Percentiles rank a stretch among this genome's conserved stretches.
Evolutionary conservation across 768 basidiomycete genomes (phyloP).

Genomic region (Rhodotorula toruloides): DNA sequence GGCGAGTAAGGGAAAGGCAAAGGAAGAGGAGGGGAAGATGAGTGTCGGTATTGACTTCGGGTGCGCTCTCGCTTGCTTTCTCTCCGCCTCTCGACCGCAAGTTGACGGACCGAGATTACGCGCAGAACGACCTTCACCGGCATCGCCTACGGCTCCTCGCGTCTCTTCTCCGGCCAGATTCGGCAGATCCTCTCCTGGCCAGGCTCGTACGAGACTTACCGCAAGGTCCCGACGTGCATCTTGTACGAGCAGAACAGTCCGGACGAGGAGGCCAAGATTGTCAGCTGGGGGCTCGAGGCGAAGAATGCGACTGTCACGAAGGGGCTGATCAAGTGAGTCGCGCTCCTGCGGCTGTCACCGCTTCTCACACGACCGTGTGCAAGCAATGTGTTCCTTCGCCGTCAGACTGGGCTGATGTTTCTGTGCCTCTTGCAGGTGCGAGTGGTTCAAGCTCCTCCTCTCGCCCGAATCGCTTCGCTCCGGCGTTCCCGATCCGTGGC

Average conservation of each 20-base stretch:
- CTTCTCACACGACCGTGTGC: no score
- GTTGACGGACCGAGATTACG: neutral
- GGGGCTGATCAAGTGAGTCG: constrained; percentile 59
- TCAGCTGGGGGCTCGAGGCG: constrained; percentile 82
- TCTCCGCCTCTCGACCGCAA: neutral
- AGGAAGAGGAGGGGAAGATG: constrained; percentile 16
- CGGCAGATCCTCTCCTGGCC: constrained; percentile 86
- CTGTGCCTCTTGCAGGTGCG: constrained; percentile 23
- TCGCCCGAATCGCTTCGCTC: constrained; percentile 75
- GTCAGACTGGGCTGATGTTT: no score
- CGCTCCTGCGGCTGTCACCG: neutral
- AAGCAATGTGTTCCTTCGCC: no score
- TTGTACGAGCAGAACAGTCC: constrained; percentile 52
- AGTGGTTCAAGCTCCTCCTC: constrained; percentile 73
- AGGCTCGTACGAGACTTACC: constrained; percentile 75
- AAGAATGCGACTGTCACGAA: constrained; percentile 68
- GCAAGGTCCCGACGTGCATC: constrained; percentile 80
- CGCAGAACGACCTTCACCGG: constrained; percentile 41
- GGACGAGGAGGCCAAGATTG: constrained; percentile 63
- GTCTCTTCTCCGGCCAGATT: constrained; percentile 69
- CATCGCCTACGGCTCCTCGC: constrained; percentile 69
- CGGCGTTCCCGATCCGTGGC: constrained; percentile 64
- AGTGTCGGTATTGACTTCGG: constrained; percentile 25
- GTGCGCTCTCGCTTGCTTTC: neutral
- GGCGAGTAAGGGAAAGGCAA: neutral